phyloP scores from a whole-genome alignment of 2,329 filamentous ascomycete genomes.

The Fusarium staphyleae region DNA sequence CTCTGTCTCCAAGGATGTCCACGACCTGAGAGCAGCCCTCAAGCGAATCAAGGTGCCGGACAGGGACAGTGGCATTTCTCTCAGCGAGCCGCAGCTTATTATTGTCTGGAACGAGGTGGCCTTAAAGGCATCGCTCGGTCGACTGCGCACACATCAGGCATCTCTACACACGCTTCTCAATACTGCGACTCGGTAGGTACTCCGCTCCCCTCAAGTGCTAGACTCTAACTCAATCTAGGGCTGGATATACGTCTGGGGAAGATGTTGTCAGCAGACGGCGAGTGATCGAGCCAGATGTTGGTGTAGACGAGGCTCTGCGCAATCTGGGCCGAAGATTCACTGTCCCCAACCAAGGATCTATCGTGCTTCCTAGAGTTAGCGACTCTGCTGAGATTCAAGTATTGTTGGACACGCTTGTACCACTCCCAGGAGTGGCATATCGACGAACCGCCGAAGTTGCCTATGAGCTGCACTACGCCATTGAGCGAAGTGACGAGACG shows the following conservation, averaged over 20 bases:
- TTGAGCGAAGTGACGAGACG: conserved; percentile 37
- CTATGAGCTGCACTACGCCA: conserved; percentile 36
- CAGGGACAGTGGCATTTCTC: conserved; percentile 40
- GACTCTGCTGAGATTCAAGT: conserved; percentile 42
- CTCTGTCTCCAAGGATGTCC: conserved; percentile 39
- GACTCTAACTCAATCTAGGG: conserved; percentile 23
- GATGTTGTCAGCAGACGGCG: conserved; percentile 35
- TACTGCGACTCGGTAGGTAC: conserved; percentile 35
- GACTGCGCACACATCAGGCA: conserved; percentile 39
- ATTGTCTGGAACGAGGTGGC: conserved; percentile 41
- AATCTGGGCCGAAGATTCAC: conserved; percentile 37
- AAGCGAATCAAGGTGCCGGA: conserved; percentile 40
- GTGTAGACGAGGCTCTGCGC: conserved; percentile 38
- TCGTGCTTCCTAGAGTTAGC: conserved; percentile 39
- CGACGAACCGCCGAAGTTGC: conserved; percentile 31
- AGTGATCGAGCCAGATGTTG: conserved; percentile 40
- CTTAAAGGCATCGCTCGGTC: conserved; percentile 33
- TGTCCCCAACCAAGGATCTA: conserved; percentile 32
- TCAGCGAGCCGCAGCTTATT: conserved; percentile 39
- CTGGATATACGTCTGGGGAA: conserved; percentile 33
- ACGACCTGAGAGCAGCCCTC: conserved; percentile 36
- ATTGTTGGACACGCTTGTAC: conserved; percentile 39
- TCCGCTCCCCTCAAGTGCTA: not conserved
- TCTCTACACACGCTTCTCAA: conserved; percentile 41
- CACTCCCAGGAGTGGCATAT: conserved; percentile 33